These are phyloP conservation scores for Pulveroboletus ravenelii DNA, from an alignment of 768 basidiomycete species.

Conservation along the genomic window DNA sequence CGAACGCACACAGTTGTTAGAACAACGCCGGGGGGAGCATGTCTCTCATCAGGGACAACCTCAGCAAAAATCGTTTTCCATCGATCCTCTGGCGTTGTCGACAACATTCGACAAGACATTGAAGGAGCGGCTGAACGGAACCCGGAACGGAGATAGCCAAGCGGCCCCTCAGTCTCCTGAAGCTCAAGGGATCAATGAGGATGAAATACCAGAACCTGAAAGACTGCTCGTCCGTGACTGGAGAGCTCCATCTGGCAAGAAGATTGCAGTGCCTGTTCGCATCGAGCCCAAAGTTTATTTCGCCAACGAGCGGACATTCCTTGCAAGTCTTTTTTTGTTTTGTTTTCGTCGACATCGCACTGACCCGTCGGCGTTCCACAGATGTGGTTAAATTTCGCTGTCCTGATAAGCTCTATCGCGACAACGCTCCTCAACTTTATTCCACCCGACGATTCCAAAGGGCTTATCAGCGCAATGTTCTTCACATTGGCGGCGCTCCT, in stretches of 20 bases:
- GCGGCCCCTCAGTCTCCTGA: conserved; percentile 21
- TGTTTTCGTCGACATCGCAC: background rate
- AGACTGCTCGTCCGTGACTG: conserved; percentile 62
- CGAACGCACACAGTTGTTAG: conserved; percentile 38
- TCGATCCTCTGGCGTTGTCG: conserved; percentile 83
- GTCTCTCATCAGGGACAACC: conserved; percentile 10
- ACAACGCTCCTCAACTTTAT: conserved; percentile 88
- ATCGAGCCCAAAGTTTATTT: conserved; percentile 99
- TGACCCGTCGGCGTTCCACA: conserved; percentile 27
- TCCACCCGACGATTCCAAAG: conserved; percentile 62
- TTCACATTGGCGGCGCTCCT: conserved; percentile 90
- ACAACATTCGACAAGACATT: conserved; percentile 81
- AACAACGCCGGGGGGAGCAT: conserved; percentile 20
- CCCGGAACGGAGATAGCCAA: conserved; percentile 23
- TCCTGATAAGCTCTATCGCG: conserved; percentile 85
- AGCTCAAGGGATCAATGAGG: conserved; percentile 35
- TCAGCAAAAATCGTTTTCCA: conserved; percentile 46
- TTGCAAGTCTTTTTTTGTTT: conserved; percentile 49
- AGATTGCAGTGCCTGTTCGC: conserved; percentile 89
- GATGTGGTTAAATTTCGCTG: conserved; percentile 88
- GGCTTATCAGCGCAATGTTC: conserved; percentile 79
- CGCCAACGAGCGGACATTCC: conserved; percentile 90
- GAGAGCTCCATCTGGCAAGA: conserved; percentile 80
- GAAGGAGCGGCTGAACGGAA: conserved; percentile 54
- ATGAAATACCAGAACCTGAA: conserved; percentile 40